A percentile compares a stretch with the other conserved stretches of the same genome.
Conservation (phyloP, 2,329 filamentous ascomycete species). For the Zasmidium citrigriseum region DNA sequence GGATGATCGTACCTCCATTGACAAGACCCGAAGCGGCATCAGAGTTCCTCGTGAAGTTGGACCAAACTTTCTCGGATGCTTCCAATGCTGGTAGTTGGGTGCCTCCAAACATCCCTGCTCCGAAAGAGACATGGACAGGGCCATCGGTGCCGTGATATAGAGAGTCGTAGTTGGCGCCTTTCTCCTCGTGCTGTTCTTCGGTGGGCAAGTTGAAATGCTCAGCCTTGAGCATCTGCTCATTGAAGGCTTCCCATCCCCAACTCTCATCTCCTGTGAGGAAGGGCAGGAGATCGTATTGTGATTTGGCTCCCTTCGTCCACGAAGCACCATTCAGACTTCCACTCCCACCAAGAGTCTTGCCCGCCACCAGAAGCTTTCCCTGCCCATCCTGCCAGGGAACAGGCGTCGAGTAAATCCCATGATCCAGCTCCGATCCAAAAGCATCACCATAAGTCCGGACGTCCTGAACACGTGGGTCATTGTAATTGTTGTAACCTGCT, state of each 20-base stretch:
- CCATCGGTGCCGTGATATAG: conserved; percentile 22
- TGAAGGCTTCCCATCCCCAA: conserved; percentile 28
- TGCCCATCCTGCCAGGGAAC: conserved; percentile 25
- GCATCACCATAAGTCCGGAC: conserved; percentile 27
- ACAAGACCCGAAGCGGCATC: conserved; percentile 29
- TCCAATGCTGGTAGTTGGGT: conserved; percentile 27
- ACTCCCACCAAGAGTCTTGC: conserved; percentile 30
- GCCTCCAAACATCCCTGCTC: conserved; percentile 26
- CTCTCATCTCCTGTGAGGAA: conserved; percentile 28
- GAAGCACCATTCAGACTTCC: conserved; percentile 30
- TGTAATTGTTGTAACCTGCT: conserved; percentile 22
- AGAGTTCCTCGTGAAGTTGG: conserved; percentile 16
- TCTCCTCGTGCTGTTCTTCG: conserved; percentile 11
- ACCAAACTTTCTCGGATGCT: conserved; percentile 23
- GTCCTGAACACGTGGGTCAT: conserved; percentile 22
- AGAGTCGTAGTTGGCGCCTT: conserved; percentile 23
- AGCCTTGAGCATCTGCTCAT: conserved; percentile 28
- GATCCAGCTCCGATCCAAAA: conserved; percentile 25
- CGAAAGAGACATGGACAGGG: conserved; percentile 28
- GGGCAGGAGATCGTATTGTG: conserved; percentile 32
- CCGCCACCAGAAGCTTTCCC: conserved; percentile 24
- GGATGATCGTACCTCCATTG: conserved; percentile 28
- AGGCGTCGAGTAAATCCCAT: conserved; percentile 24
- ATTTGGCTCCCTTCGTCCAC: conserved; percentile 31
- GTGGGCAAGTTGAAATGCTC: conserved; percentile 28